These are phyloP conservation scores for Penicillium sumatraense DNA, from an alignment of 2,329 filamentous ascomycete species.

Conservation along the genomic window DNA sequence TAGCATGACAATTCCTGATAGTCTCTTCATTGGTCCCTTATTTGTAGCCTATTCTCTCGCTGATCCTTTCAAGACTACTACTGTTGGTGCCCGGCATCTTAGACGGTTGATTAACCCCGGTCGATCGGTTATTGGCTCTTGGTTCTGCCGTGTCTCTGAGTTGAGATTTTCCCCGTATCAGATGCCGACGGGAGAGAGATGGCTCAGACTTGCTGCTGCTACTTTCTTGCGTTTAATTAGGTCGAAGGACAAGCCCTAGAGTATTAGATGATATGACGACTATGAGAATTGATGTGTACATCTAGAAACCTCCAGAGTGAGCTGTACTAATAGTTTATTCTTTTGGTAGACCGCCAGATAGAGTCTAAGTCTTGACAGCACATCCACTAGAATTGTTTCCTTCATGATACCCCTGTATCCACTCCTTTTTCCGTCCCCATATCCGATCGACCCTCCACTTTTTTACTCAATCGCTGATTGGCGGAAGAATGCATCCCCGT, in stretches of 20 bases:
- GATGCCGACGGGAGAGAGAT: background rate
- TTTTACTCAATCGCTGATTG: slow-evolving; percentile 32
- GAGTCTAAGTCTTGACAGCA: background rate
- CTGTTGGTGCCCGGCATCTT: too few relatives aligned
- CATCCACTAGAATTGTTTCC: background rate
- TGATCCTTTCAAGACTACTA: too few relatives aligned
- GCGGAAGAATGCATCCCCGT: slow-evolving; percentile 37
- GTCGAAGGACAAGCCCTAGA: background rate
- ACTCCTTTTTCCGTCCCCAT: background rate
- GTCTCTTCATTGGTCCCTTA: too few relatives aligned
- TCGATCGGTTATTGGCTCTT: background rate
- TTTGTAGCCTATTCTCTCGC: too few relatives aligned
- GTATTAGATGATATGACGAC: too few relatives aligned
- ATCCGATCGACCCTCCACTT: background rate
- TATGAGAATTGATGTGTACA: too few relatives aligned
- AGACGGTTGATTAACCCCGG: background rate
- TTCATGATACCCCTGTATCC: background rate
- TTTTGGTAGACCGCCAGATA: too few relatives aligned
- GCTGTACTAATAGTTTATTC: too few relatives aligned
- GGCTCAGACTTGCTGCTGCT: too few relatives aligned
- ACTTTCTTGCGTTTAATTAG: too few relatives aligned
- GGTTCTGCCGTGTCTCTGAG: slow-evolving; percentile 9
- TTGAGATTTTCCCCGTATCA: slow-evolving; percentile 29
- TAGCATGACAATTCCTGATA: too few relatives aligned
- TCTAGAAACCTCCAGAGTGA: too few relatives aligned